These are phyloP conservation scores for Hibiscus syriacus DNA, from an alignment of 345 rosid genomes.

Conservation along the genomic window DNA sequence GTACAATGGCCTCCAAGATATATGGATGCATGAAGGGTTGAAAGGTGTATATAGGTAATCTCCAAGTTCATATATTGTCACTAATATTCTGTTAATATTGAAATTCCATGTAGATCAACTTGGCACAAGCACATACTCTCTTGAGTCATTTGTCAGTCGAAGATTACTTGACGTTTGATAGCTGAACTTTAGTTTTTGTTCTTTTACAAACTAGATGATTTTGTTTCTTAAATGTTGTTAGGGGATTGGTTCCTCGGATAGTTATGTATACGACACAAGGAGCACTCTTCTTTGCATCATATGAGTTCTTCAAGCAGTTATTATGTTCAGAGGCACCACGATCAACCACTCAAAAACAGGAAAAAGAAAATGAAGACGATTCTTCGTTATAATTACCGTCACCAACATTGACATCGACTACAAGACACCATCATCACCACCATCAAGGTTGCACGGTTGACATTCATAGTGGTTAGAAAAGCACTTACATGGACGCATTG, in stretches of 20 bases:
- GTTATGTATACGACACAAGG: constrained; percentile 85
- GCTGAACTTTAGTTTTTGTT: neutral
- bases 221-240: constrained; percentile 24
- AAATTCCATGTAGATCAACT: neutral
- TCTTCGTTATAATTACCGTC: constrained; percentile 5
- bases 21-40: constrained; percentile 62
- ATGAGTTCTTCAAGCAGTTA: constrained; percentile 63
- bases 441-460: neutral
- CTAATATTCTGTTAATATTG: neutral
- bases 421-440: neutral
- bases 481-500: neutral
- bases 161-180: no score
- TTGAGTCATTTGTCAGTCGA: neutral
- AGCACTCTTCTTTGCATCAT: constrained; percentile 78
- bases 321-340: constrained; percentile 36
- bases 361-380: constrained; percentile 17
- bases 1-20: constrained; percentile 53
- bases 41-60: constrained; percentile 75
- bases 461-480: neutral
- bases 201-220: neutral
- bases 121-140: neutral
- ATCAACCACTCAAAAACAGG: neutral
- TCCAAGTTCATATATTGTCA: neutral
- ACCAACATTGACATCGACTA: neutral
- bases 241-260: constrained; percentile 82